Base-by-base conservation (phyloP, 2,329 filamentous ascomycete genomes). In the Aspergillus jensenii region DNA sequence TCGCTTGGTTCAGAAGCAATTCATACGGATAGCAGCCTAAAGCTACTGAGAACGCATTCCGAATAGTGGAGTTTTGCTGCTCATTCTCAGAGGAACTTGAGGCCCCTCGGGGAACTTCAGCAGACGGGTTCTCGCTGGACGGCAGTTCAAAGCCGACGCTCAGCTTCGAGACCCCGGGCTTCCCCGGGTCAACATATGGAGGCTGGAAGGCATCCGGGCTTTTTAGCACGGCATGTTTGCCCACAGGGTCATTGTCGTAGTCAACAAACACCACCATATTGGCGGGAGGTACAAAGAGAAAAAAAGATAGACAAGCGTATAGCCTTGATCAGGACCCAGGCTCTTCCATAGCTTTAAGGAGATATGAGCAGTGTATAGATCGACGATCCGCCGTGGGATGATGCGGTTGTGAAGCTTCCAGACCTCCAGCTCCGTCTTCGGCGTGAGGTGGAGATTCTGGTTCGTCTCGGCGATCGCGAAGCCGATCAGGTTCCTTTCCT, bases 201-300 rank as follows among this genome's bases (percentile, higher is more conserved):
- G 63, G 61, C 6, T 59, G 54, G 17, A 63, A 51, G 39, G 58
- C 43, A 45, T 63, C 61, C 33, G 60, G 49, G 44, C 57, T 52
- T n/a, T 48, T 54, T 9, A 61, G 41, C 17, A 60, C 60, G 21
- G 51, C 63, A 62, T 68, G 62, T 52, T 62, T 66, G 59, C 70
- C 66, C 61, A 72, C 65, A 27, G 65, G 68, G 67, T 77, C 71
- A 44, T 72, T 69, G 44, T 78, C 77, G 59, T 77, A 70, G 65
- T 81, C 76, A 66, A 79, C 72, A 67, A 79, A 80, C 45, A 80
- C 76, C 63, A 79, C 79, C 79, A 81, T 81, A 47, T 59, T 77
- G 68, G 12, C 65, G 40, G 48, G 35, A 53, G 40, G 48, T 35
- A 52, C 27, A 51, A 23, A 15, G 19, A 48, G 15, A 23, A 52